These are phyloP conservation scores for Naganishia albida DNA, from an alignment of 1,284 basidiomycete genomes.

Conservation along the genomic window DNA sequence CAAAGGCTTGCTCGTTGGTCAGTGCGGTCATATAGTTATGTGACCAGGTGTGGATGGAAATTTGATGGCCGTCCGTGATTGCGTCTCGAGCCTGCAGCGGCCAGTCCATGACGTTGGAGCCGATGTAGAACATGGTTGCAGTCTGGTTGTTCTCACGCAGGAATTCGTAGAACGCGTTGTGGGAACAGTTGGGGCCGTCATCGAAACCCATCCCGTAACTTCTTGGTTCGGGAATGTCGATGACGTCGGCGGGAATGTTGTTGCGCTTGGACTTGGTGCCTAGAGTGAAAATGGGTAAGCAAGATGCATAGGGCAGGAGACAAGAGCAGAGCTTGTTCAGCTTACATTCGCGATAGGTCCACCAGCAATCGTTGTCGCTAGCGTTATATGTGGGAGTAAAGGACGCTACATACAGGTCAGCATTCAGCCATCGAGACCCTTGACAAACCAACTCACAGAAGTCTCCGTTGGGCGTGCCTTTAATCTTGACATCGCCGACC, in stretches of 20 bases:
- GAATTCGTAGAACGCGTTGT: slow-evolving; percentile 60
- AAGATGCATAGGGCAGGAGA: slow-evolving; percentile 30
- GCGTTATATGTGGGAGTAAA: slow-evolving; percentile 41
- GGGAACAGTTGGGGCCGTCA: slow-evolving; percentile 57
- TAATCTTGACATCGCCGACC: slow-evolving; percentile 46
- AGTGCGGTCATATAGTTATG: slow-evolving; percentile 58
- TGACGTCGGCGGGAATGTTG: slow-evolving; percentile 50
- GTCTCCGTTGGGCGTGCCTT: slow-evolving; percentile 45
- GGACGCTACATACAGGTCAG: not conserved
- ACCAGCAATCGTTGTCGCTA: slow-evolving; percentile 54
- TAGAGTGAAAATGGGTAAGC: slow-evolving; percentile 11
- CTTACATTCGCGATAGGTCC: slow-evolving; percentile 47
- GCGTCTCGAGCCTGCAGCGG: slow-evolving; percentile 59
- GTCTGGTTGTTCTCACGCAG: slow-evolving; percentile 56
- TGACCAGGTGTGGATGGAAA: slow-evolving; percentile 56
- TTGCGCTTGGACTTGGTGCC: slow-evolving; percentile 44
- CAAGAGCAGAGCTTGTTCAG: not conserved
- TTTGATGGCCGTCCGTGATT: slow-evolving; percentile 54
- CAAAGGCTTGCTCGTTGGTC: slow-evolving; percentile 58
- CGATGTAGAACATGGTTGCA: slow-evolving; percentile 58
- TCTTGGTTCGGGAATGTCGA: slow-evolving; percentile 54
- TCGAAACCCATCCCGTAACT: slow-evolving; percentile 60
- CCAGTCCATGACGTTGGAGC: slow-evolving; percentile 60
- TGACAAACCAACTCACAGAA: slow-evolving; percentile 30
- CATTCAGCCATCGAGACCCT: not conserved